phyloP scores from a whole-genome alignment of 352 stramenopile species.

The Globisporangium yorkense region DNA sequence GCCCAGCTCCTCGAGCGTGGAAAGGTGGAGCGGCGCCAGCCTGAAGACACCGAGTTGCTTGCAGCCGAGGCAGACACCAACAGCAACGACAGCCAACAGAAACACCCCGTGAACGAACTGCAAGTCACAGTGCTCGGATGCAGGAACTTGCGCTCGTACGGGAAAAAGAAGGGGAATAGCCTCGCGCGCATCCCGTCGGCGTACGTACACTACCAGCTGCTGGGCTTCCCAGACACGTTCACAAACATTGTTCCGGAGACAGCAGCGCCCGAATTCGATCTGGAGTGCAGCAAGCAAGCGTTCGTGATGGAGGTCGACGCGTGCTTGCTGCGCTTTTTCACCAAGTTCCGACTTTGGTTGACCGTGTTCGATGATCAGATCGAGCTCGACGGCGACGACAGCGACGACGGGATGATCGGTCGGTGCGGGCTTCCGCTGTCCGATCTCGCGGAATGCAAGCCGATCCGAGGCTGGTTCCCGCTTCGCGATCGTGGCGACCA shows the following conservation, averaged over 20 bases:
- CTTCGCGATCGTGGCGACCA: slow-evolving; percentile 51
- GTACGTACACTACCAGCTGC: slow-evolving; percentile 89
- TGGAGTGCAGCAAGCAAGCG: slow-evolving; percentile 48
- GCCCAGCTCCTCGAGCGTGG: slow-evolving; percentile 36
- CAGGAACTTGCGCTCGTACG: slow-evolving; percentile 40
- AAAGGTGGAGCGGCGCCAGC: slow-evolving; percentile 6
- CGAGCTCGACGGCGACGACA: slow-evolving; percentile 22
- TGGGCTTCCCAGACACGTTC: slow-evolving; percentile 86
- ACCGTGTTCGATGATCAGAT: slow-evolving; percentile 85
- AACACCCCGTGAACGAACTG: slow-evolving; percentile 44
- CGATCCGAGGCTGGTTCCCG: slow-evolving; percentile 64
- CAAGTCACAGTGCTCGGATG: slow-evolving; percentile 67
- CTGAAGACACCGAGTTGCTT: slow-evolving; percentile 17
- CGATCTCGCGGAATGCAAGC: slow-evolving; percentile 64
- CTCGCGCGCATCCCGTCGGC: slow-evolving; percentile 45
- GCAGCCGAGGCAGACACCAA: slow-evolving; percentile 16
- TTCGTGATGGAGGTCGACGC: slow-evolving; percentile 70
- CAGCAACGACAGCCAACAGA: slow-evolving; percentile 12
- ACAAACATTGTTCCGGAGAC: slow-evolving; percentile 76
- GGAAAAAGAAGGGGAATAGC: slow-evolving; percentile 25
- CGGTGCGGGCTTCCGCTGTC: slow-evolving; percentile 62
- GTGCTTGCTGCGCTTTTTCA: slow-evolving; percentile 76
- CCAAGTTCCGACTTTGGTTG: slow-evolving; percentile 72
- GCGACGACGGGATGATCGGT: slow-evolving; percentile 64
- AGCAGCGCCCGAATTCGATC: slow-evolving; percentile 68